These are phyloP conservation scores for Aegilops speltoides DNA, from an alignment of 176 grass and related monocot species.

Conservation along the genomic window DNA sequence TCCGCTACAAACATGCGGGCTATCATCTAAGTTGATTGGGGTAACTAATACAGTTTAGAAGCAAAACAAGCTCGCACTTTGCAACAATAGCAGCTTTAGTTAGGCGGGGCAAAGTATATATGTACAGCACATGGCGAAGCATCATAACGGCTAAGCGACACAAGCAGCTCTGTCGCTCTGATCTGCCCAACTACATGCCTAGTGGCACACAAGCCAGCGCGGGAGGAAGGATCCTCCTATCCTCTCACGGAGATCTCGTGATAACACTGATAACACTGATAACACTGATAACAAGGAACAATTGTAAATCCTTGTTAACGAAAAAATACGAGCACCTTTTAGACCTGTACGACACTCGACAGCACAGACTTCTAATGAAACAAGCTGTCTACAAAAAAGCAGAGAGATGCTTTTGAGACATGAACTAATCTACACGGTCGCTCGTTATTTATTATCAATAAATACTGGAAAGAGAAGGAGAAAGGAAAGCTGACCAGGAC, in stretches of 20 bases:
- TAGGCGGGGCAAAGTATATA: background rate
- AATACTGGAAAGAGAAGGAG: background rate
- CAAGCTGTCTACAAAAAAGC: conserved; percentile 25
- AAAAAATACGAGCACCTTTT: background rate
- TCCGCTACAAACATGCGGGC: too few species aligned
- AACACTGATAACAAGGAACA: background rate
- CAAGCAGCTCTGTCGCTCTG: background rate
- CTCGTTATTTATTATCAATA: background rate
- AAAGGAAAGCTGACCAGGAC: background rate
- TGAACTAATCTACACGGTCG: background rate
- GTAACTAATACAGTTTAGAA: background rate
- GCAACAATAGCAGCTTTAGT: background rate
- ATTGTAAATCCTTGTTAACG: background rate
- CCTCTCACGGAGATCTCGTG: background rate
- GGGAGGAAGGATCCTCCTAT: background rate
- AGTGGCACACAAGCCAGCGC: background rate
- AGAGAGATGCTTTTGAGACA: background rate
- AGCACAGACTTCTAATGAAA: conserved; percentile 19
- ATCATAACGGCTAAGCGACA: background rate
- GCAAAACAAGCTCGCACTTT: conserved; percentile 8
- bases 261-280: background rate
- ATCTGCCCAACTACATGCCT: background rate
- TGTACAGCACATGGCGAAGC: background rate
- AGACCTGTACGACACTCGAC: conserved; percentile 27
- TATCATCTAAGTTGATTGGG: background rate